Evolutionary conservation across 257 asterid genomes (phyloP), one percentile per base, ranked within the genome.

Genomic region (Linaria vulgaris): DNA sequence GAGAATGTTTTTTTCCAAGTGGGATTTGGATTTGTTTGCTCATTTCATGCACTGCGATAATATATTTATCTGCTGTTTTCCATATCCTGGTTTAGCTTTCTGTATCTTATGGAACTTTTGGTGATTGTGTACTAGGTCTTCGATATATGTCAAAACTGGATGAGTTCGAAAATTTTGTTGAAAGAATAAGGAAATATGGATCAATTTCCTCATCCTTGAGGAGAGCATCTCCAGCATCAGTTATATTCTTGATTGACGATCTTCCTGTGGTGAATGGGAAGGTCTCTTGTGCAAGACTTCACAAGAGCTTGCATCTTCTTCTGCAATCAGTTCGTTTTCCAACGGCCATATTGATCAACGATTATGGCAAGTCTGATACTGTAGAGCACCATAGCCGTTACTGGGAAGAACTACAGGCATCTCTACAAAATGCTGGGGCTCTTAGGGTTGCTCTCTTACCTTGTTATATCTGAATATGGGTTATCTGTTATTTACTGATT

Each of bases 111-210:
- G 46, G 50, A 56, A 69, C 48, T 51, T 56, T 63, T 72, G 52
- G 56, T 72, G 56, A 51, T 63, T 68, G 69, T 80, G 72, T 66
- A 71, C 72, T 73, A 92, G 97, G 99, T 74, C 66, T 85, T 53
- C 74, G 72, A 53, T 92, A 92, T 71, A 76, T 65, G 79, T 92
- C 99, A 27, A 92, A 92, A 81, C 70, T 92, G 83, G 99, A 90
- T 17, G 97, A 92, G 72, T 92, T 92, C 76, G 97, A 89, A 73
- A 75, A 58, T 81, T 92, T 87, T 79, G 95, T 87, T 56, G 99
- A 89, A 72, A 76, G 77, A 82, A 82, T 79, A 63, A 83, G 96
- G 66, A 89, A 92, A 76, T 92, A 89, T 77, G 96, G 97, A 69
- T 56, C 80, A 61, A 63, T 85, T 78, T 73, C 84, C 56, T 75